phyloP scores from a whole-genome alignment of 805 yeast species.

The Candida lessepsii region DNA sequence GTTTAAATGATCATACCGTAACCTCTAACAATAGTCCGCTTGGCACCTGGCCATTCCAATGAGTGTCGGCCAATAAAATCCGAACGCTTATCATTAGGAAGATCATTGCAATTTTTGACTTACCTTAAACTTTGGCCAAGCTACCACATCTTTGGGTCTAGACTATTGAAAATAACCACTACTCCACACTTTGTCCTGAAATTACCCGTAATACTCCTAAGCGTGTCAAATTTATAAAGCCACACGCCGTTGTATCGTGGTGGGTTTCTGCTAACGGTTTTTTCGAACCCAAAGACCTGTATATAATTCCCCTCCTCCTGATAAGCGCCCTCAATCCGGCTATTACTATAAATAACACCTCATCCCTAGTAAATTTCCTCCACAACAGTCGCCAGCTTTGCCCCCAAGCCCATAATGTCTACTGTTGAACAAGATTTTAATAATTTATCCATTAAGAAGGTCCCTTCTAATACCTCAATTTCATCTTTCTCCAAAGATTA shows the following conservation, averaged over 20 bases:
- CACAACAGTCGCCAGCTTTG: not conserved
- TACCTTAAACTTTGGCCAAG: no score
- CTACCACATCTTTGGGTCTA: no score
- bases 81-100: no score
- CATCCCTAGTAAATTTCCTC: not conserved
- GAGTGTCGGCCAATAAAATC: no score
- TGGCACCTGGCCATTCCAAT: no score
- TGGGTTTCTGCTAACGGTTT: conserved; percentile 6
- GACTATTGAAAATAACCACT: not conserved
- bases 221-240: not conserved
- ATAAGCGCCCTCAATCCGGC: not conserved
- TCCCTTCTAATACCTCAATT: conserved; percentile 29
- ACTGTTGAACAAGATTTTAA: conserved; percentile 15
- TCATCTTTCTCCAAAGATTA: conserved; percentile 52
- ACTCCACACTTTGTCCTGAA: not conserved
- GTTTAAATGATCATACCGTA: no score
- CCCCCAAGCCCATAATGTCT: conserved; percentile 8
- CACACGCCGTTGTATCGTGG: not conserved
- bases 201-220: not conserved
- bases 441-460: conserved; percentile 24
- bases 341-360: not conserved
- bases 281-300: not conserved
- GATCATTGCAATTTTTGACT: no score
- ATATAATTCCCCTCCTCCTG: conserved; percentile 2
- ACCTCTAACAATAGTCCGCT: no score